These are phyloP conservation scores for Phytophthora hibernalis DNA, from an alignment of 352 stramenopile species.

Conservation along the genomic window DNA sequence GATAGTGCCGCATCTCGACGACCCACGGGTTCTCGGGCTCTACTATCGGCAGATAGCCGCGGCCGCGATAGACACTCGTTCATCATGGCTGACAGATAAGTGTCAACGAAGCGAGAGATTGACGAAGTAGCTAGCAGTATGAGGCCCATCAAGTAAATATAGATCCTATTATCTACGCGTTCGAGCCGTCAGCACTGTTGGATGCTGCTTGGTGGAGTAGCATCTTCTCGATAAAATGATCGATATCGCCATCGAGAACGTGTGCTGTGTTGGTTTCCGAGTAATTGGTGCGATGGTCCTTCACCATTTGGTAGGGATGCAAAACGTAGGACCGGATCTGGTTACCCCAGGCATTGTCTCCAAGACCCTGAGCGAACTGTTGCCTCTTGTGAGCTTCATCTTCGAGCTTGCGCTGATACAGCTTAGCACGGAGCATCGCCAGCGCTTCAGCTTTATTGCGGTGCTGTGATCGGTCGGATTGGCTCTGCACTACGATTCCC, in stretches of 20 bases:
- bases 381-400: constrained; percentile 53
- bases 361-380: constrained; percentile 68
- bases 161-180: constrained; percentile 15
- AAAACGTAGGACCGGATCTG: constrained; percentile 98
- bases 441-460: constrained; percentile 95
- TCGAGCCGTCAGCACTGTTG: constrained; percentile 1
- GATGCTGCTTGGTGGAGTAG: constrained; percentile 50
- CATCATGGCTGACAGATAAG: constrained; percentile 33
- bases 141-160: constrained; percentile 22
- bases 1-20: constrained; percentile 42
- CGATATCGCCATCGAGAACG: constrained; percentile 93
- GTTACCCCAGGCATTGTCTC: constrained; percentile 80
- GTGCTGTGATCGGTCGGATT: constrained; percentile 94
- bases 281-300: constrained; percentile 94
- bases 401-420: constrained; percentile 77
- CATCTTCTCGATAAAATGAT: constrained; percentile 83
- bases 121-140: background rate
- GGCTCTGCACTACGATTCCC: constrained; percentile 94
- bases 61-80: constrained; percentile 34
- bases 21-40: constrained; percentile 21
- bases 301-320: constrained; percentile 99
- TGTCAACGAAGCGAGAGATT: background rate
- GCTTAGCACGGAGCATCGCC: constrained; percentile 77
- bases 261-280: constrained; percentile 86
- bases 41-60: constrained; percentile 26